Conservation (phyloP, 768 basidiomycete species). For the Paxillus rubicundulus region DNA sequence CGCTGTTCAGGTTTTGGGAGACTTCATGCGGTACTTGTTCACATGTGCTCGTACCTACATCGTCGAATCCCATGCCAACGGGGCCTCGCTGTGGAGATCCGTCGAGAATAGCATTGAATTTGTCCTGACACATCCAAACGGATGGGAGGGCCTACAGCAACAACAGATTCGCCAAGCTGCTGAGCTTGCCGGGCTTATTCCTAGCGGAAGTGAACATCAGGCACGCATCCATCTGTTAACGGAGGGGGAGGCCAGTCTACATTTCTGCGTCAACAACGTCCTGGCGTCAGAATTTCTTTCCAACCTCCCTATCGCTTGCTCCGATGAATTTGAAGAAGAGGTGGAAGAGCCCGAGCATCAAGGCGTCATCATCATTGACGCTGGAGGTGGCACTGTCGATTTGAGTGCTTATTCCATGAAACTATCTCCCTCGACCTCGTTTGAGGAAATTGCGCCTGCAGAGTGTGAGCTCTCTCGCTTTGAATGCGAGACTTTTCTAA, state of each 20-base stretch:
- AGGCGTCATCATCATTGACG: constrained; percentile 43
- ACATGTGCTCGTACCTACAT: constrained; percentile 23
- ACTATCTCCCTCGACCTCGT: constrained; percentile 14
- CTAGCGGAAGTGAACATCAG: constrained; percentile 7
- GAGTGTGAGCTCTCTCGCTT: constrained; percentile 19
- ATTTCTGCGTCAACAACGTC: constrained; percentile 42
- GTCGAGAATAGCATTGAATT: constrained; percentile 21
- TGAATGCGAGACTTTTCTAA: not conserved
- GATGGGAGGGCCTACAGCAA: constrained; percentile 32
- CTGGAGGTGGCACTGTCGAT: constrained; percentile 42
- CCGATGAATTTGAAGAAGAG: constrained; percentile 1
- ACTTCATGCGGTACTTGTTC: constrained; percentile 30
- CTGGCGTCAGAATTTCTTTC: constrained; percentile 32
- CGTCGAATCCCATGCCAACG: constrained; percentile 28
- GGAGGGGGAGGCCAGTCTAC: constrained; percentile 27
- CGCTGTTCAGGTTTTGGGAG: constrained; percentile 20
- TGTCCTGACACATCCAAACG: constrained; percentile 30
- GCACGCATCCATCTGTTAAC: constrained; percentile 25
- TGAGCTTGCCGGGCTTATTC: constrained; percentile 22
- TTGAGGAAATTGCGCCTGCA: constrained; percentile 37
- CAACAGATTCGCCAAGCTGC: constrained; percentile 28
- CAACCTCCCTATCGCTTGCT: not conserved
- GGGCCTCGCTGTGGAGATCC: constrained; percentile 21
- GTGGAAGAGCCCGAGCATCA: constrained; percentile 26
- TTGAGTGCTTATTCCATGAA: constrained; percentile 36